Evolutionary conservation across 495 filamentous ascomycete genomes (phyloP), one percentile per base, ranked within the genome.

Genomic region (Aspergillus mulundensis): DNA sequence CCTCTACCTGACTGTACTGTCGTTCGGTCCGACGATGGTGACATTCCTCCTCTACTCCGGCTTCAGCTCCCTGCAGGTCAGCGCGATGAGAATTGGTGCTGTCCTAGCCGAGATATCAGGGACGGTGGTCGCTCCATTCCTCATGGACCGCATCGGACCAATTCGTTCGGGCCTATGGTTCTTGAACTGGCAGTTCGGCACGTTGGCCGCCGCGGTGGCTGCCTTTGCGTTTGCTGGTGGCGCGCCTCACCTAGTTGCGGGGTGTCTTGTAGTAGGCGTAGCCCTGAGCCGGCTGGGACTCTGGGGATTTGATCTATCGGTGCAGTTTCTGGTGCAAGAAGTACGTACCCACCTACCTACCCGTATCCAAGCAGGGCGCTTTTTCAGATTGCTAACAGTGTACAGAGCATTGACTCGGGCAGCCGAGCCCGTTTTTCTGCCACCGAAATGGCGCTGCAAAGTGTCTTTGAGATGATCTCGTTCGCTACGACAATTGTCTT

Each of bases 301-400:
- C 0, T 84, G 87, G 79, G 83, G 85, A 0, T 89, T 84, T 55
- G 87, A 90, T 61, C 69, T 90, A 1, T 81, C 75, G 24, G 81
- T 73, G 7, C 87, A 90, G 60, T 74, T 76, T 43, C 75, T 89
- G 12, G 72, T 89, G 0, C 87, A 89, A 63, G 84, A 86, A 58
- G 84, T 85, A 61, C 61, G 75, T 66, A 16, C 6, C 12, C 5
- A 36, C 32, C 5, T 14, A 6, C 12, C 32, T 36, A 36, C n/a
- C n/a, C n/a, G n/a, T n/a, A n/a, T n/a, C n/a, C n/a, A n/a, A n/a
- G n/a, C n/a, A n/a, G n/a, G n/a, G n/a, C n/a, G n/a, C n/a, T n/a
- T n/a, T n/a, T n/a, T n/a, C n/a, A n/a, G 32, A 36, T 11, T 36
- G 28, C 28, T 36, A 36, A 36, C 12, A 15, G 32, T 28, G 8